Evolutionary conservation across 73 alveolate species (phyloP).

Genomic region (Uronychia setigera): DNA sequence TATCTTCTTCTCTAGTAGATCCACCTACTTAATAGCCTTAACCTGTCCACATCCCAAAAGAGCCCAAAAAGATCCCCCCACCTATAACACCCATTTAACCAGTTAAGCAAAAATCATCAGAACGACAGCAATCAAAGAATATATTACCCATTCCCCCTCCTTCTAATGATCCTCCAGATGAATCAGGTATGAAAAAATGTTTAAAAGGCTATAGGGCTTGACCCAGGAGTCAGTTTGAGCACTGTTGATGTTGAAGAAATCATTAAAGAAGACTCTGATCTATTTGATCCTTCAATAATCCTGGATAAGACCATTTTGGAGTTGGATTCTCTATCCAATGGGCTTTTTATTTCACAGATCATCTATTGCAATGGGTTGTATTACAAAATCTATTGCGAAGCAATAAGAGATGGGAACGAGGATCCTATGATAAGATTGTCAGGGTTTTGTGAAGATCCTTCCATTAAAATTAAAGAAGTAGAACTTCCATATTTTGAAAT

Average conservation of each 20-base stretch:
- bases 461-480: conserved; percentile 20
- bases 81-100: not conserved
- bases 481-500: conserved; percentile 36
- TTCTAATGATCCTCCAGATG: not conserved
- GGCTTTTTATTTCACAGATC: conserved; percentile 16
- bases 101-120: not conserved
- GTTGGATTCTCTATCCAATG: not conserved
- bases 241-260: conserved; percentile 11
- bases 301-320: conserved; percentile 6
- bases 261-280: conserved; percentile 27
- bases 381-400: conserved; percentile 36
- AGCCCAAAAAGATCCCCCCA: not conserved
- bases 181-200: not conserved
- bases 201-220: not conserved
- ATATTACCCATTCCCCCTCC: too few species aligned
- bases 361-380: conserved; percentile 36
- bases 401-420: conserved; percentile 8
- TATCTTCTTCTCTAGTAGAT: too few species aligned
- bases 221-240: not conserved
- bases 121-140: not conserved
- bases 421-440: conserved; percentile 22
- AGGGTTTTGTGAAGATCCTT: conserved; percentile 39
- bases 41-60: not conserved
- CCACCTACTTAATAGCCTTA: too few species aligned
- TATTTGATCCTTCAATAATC: conserved; percentile 23